Evolutionary conservation across 2,329 filamentous ascomycete species (phyloP).

Genomic region (Penicillium sp.): DNA sequence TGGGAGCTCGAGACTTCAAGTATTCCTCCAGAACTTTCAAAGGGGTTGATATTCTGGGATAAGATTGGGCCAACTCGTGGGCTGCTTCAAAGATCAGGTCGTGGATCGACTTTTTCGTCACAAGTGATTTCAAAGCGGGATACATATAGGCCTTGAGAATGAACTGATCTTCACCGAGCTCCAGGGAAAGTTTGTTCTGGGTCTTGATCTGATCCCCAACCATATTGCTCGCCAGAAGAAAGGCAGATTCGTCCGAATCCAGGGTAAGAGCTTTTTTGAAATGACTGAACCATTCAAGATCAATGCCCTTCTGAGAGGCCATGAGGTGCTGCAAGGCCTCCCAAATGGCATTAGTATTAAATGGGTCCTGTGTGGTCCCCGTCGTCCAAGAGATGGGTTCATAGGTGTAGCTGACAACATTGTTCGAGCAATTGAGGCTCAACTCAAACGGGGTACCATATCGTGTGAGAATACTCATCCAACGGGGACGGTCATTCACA

Average conservation of each 20-base stretch:
- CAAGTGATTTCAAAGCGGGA: neutral
- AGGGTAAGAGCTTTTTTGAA: neutral
- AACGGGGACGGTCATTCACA: neutral
- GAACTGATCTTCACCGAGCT: neutral
- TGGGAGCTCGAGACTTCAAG: neutral
- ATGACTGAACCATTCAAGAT: neutral
- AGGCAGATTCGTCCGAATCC: neutral
- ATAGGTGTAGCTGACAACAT: neutral
- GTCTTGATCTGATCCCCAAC: conserved; percentile 1
- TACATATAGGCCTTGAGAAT: neutral
- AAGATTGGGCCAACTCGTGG: neutral
- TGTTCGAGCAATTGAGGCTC: neutral
- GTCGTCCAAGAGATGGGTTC: neutral
- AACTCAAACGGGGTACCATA: neutral
- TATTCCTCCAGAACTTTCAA: neutral
- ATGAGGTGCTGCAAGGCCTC: neutral
- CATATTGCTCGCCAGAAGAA: neutral
- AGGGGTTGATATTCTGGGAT: neutral
- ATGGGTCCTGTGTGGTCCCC: neutral
- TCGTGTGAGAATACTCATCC: conserved; percentile 1
- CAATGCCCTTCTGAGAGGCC: neutral
- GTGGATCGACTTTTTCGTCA: neutral
- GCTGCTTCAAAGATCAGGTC: neutral
- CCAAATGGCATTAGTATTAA: neutral
- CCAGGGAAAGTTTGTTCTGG: neutral